These are phyloP conservation scores for Immersiporthe knoxdaviesiana DNA, from an alignment of 2,329 filamentous ascomycete genomes.

Conservation along the genomic window DNA sequence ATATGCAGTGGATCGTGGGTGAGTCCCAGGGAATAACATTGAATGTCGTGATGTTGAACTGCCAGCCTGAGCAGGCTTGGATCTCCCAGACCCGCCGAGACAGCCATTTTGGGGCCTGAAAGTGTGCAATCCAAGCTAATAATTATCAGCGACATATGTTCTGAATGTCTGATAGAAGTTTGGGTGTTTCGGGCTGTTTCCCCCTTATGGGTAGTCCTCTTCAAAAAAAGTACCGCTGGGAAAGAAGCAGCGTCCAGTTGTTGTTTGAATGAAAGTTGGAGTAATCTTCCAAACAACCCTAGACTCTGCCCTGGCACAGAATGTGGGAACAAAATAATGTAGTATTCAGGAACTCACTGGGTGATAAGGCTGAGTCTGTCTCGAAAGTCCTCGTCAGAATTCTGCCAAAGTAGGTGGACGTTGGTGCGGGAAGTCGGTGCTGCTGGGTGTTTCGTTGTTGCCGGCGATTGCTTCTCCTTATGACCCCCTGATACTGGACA, in stretches of 20 bases:
- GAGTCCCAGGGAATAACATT: slow-evolving; percentile 1
- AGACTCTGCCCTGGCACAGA: neutral
- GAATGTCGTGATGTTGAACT: neutral
- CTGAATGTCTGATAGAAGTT: neutral
- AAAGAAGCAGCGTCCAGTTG: too few relatives aligned
- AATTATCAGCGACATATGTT: neutral
- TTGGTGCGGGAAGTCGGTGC: neutral
- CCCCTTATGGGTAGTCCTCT: neutral
- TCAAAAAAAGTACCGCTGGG: too few relatives aligned
- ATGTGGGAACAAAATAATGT: neutral
- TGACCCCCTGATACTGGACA: neutral
- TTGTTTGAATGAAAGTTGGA: too few relatives aligned
- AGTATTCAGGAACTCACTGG: neutral
- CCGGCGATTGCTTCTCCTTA: neutral
- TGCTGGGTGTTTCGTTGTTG: neutral
- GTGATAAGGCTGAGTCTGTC: neutral
- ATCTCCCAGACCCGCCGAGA: slow-evolving; percentile 8
- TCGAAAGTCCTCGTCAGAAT: neutral
- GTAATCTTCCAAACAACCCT: neutral
- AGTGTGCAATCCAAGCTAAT: neutral
- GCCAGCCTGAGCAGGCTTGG: slow-evolving; percentile 15
- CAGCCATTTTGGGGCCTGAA: slow-evolving; percentile 15
- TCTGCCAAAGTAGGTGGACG: neutral
- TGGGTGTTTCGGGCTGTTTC: neutral
- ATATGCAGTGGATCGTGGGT: neutral